Conservation (phyloP, 805 yeast species). For the Lachancea dasiensis region DNA sequence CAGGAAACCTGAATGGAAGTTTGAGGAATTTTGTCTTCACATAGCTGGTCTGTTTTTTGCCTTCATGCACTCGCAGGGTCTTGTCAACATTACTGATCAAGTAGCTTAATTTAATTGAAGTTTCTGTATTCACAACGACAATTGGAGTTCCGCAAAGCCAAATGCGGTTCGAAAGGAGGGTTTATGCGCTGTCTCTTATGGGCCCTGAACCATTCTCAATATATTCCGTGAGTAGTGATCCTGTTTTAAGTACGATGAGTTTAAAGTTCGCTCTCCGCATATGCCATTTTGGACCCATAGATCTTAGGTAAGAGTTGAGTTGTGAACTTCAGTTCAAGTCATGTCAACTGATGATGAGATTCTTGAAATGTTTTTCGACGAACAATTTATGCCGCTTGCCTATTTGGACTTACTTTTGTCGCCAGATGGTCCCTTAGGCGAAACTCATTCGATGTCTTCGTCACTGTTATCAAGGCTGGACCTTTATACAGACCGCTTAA, state of each 20-base stretch:
- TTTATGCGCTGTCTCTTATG: slow-evolving; percentile 14
- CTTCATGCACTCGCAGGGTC: too few species aligned
- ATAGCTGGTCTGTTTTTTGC: too few species aligned
- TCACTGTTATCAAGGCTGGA: slow-evolving; percentile 54
- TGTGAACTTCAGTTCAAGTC: neutral
- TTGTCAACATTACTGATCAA: too few species aligned
- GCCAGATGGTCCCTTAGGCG: slow-evolving; percentile 32
- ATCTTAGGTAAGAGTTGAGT: neutral
- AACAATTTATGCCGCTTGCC: slow-evolving; percentile 56
- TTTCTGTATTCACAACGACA: too few species aligned
- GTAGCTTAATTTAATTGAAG: slow-evolving; percentile 17
- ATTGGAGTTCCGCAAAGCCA: too few species aligned
- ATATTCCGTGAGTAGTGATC: too few species aligned
- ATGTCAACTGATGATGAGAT: slow-evolving; percentile 35
- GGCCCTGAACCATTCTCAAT: too few species aligned
- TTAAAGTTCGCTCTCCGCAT: too few species aligned
- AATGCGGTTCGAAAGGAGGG: slow-evolving; percentile 21
- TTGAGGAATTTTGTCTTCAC: too few species aligned
- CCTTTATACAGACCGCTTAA: slow-evolving; percentile 53
- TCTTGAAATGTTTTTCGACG: slow-evolving; percentile 62
- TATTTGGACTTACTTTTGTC: slow-evolving; percentile 59
- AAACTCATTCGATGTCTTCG: slow-evolving; percentile 44
- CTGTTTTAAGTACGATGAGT: too few species aligned
- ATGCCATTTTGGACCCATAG: too few species aligned
- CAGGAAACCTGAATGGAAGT: too few species aligned